Conservation (phyloP, 352 stramenopile genomes). For the Detonula confervacea region DNA sequence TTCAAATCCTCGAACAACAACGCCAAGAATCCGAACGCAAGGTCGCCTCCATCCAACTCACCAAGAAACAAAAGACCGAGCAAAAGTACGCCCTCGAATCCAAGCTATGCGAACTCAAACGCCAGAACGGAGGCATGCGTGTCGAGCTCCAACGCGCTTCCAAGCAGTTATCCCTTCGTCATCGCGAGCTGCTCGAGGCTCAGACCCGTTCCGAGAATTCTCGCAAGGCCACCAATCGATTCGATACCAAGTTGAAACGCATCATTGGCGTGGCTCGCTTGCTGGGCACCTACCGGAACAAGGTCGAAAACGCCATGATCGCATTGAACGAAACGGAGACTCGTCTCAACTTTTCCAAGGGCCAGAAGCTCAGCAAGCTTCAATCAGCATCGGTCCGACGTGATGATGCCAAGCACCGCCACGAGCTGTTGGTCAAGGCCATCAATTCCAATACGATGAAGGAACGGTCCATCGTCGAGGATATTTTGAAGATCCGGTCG, state of each 20-base stretch:
- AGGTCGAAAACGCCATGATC: constrained; percentile 60
- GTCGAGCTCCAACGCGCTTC: constrained; percentile 54
- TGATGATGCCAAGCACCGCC: constrained; percentile 38
- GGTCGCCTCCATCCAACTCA: constrained; percentile 55
- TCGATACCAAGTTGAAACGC: constrained; percentile 65
- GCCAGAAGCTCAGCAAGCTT: constrained; percentile 42
- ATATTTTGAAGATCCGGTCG: constrained; percentile 47
- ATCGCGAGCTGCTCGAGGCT: constrained; percentile 55
- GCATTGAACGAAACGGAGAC: constrained; percentile 49
- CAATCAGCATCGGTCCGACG: constrained; percentile 19
- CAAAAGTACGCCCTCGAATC: constrained; percentile 58
- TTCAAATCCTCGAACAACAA: constrained; percentile 77
- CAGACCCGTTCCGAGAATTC: constrained; percentile 40
- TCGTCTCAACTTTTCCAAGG: constrained; percentile 49
- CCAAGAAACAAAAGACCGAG: constrained; percentile 63
- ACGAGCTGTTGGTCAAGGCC: constrained; percentile 50
- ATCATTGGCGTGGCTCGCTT: constrained; percentile 42
- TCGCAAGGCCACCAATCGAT: constrained; percentile 53
- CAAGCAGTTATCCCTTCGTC: constrained; percentile 58
- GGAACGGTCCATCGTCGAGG: constrained; percentile 31
- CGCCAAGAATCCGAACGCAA: constrained; percentile 72
- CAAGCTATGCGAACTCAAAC: constrained; percentile 72
- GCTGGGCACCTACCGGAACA: constrained; percentile 38
- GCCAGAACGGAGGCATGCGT: constrained; percentile 64
- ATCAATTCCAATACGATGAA: constrained; percentile 47